Evolutionary conservation across 139 green algal species (phyloP), one percentile per base, ranked within the genome.

Genomic region (Axilococcus clingmanii): DNA sequence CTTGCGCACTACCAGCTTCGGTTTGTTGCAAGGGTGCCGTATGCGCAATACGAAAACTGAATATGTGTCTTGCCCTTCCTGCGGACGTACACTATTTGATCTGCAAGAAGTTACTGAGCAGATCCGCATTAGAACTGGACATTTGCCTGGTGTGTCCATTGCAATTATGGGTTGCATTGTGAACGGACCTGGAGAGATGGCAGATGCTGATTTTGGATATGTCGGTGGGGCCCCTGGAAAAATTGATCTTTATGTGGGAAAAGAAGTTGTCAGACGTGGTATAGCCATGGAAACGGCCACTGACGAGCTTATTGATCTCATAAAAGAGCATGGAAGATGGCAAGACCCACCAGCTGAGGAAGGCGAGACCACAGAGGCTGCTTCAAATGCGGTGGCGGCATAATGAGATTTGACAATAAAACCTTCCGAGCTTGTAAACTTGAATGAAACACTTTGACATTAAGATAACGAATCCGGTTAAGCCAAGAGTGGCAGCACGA

Each of bases 1-100:
- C 70, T 56, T 97, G 52, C 72, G 88, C 44, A 89, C 66, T 40
- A 95, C 88, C 15, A 82, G 74, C 50, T 99, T 99, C 59, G 92
- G 89, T 29, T 69, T 99, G 63, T 83, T 99, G 37, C 75, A 96
- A 75, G 92, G 91, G 40, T 85, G 67, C 52, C 81, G 92, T 48
- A 98, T 99, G 91, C 76, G 92, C 50, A 97, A 95, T 81, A 94
- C 74, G 48, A 99, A 99, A 78, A 99, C 92, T 11, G 92, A 99
- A 64, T 99, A 94, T 57, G 91, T 99, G 28, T 89, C 72, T 15
- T 99, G 92, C 79, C 92, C 92, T 19, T 92, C 76, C 1, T 99
- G 92, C 69, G 92, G 92, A 20, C 81, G 92, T 53, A 99, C 92
- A 20, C 82, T 99, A 5, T 99, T 99, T 63, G 86, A 97, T 74